Percentiles rank a stretch among this genome's conserved stretches.
Conservation (phyloP, 225 moss, liverwort and hornwort species). For the Neckera pumila region DNA sequence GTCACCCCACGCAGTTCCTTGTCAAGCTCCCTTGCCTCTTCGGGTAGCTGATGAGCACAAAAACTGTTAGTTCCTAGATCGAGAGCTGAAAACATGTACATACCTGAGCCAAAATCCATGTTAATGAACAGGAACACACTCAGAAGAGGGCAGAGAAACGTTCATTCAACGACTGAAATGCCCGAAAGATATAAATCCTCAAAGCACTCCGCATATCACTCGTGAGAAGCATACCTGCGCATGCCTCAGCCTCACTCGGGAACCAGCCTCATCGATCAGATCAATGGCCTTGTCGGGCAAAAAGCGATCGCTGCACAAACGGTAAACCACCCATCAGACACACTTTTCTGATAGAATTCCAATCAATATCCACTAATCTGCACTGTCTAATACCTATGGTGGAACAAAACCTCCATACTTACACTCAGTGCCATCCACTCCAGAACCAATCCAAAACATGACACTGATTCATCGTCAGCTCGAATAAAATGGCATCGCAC, state of each 20-base stretch:
- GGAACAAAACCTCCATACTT: not conserved
- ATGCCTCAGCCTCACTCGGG: slow-evolving; percentile 68
- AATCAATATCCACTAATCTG: not conserved
- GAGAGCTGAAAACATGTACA: not conserved
- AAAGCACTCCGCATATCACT: not conserved
- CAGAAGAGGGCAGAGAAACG: not conserved
- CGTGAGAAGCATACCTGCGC: slow-evolving; percentile 43
- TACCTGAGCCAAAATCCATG: not conserved
- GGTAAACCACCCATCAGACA: not conserved
- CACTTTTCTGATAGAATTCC: not conserved
- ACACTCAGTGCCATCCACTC: not conserved
- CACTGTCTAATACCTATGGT: not conserved
- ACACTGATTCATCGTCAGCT: not conserved
- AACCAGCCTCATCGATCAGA: slow-evolving; percentile 83
- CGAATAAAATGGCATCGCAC: not conserved
- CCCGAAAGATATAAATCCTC: not conserved
- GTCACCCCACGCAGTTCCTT: slow-evolving; percentile 64
- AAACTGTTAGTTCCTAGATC: not conserved
- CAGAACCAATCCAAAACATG: not conserved
- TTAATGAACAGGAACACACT: not conserved
- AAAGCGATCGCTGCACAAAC: slow-evolving; percentile 66
- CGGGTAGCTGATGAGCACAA: slow-evolving; percentile 46
- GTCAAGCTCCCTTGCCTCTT: slow-evolving; percentile 80
- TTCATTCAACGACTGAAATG: not conserved
- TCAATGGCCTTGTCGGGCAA: slow-evolving; percentile 91